These are phyloP conservation scores for Fremontodendron californicum DNA, from an alignment of 345 rosid species.

Conservation along the genomic window DNA sequence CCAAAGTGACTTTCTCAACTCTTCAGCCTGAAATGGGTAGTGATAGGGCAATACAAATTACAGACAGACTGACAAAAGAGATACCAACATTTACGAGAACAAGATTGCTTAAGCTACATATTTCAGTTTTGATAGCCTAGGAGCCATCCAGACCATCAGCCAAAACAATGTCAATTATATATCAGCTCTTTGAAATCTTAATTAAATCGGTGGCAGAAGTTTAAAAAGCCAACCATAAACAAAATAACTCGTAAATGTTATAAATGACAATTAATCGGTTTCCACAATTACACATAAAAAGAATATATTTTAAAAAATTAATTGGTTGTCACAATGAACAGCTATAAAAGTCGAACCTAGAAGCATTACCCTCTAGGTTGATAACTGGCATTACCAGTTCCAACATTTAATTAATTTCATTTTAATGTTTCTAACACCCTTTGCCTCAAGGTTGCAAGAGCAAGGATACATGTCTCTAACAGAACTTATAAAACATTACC, in stretches of 20 bases:
- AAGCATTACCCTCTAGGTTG: background rate
- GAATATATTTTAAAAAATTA: background rate
- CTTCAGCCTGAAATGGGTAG: conserved; percentile 67
- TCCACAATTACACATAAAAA: background rate
- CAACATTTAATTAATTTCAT: background rate
- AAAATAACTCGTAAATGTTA: background rate
- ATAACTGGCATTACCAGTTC: background rate
- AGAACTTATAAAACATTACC: background rate
- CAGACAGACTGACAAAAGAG: background rate
- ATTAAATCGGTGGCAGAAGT: background rate
- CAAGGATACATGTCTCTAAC: background rate
- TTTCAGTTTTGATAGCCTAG: background rate
- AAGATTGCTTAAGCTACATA: conserved; percentile 27
- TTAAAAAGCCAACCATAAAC: background rate
- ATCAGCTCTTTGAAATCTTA: background rate
- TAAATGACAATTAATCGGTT: background rate
- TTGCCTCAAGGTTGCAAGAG: background rate
- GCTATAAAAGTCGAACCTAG: background rate
- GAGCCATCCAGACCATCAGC: conserved; percentile 7
- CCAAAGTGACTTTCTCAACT: conserved; percentile 73
- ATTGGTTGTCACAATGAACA: background rate
- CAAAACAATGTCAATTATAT: background rate
- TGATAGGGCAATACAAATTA: conserved; percentile 8
- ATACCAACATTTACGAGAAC: background rate
- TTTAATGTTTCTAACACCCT: background rate